Base-by-base conservation (phyloP, 2,329 filamentous ascomycete species). In the Dactylellina drechsleri region DNA sequence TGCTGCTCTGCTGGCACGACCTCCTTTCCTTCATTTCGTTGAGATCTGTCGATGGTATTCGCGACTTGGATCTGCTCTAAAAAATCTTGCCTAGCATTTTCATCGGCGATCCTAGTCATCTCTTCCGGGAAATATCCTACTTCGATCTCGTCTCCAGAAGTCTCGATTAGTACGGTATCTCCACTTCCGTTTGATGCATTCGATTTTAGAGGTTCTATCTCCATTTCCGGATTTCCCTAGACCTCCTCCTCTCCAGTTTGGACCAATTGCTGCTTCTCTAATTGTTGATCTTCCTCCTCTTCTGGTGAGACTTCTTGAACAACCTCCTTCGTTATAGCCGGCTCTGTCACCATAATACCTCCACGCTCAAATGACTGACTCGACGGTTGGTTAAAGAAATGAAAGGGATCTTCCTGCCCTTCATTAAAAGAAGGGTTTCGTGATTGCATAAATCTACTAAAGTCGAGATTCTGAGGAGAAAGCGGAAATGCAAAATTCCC, bases 401-500 rank as follows among this genome's bases (percentile, higher is more conserved):
- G 2, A 28, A 13, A 36, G 5, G 43, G 16, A 16, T n/a, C 40
- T 40, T 31, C 26, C 16, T 40, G 15, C 2, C 15, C 28, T 16
- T 28, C 53, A 18, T 56, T 16, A 6, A 40, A 31, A 1, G 53
- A 56, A 40, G 26, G 13, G 4, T 26, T 56, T 28, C 28, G 2
- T 7, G 53, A 56, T 4, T 26, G 28, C 40, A 56, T 56, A 20
- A 56, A 56, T 20, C 40, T 56, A 16, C 28, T 18, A 41, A 56
- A 23, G 16, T 56, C 53, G 2, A 56, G 8, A n/a, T 58, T 28
- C 12, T 45, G 40, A 31, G 23, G 12, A 15, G 28, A 36, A 10
- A 40, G 5, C 28, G 54, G 54, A 40, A 58, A 58, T 8, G 43
- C 18, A 16, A 58, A 58, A 26, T 58, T 40, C 16, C 54, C 54